Conservation (phyloP, 2,329 filamentous ascomycete genomes). For the Colletotrichum viniferum region DNA sequence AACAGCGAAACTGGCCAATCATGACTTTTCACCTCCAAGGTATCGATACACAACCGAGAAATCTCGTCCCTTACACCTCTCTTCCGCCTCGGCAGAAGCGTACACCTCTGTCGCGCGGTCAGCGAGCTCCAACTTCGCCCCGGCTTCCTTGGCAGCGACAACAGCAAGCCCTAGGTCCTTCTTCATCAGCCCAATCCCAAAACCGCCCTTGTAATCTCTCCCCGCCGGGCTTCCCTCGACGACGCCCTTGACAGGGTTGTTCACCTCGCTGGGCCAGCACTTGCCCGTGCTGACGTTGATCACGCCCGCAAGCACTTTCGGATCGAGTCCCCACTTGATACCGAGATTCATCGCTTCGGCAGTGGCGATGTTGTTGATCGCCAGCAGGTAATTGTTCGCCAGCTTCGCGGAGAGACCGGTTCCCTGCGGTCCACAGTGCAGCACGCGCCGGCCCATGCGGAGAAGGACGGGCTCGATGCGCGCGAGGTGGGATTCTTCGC, state of each 20-base stretch:
- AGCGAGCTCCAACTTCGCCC: slow-evolving; percentile 69
- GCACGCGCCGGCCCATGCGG: slow-evolving; percentile 83
- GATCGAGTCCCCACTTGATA: slow-evolving; percentile 64
- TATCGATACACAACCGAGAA: slow-evolving; percentile 84
- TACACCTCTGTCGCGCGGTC: slow-evolving; percentile 70
- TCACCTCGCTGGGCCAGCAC: slow-evolving; percentile 95
- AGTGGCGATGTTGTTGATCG: slow-evolving; percentile 84
- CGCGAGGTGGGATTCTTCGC: slow-evolving; percentile 62
- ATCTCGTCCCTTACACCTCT: slow-evolving; percentile 71
- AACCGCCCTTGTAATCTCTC: slow-evolving; percentile 78
- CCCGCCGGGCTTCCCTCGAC: slow-evolving; percentile 76
- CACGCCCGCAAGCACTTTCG: slow-evolving; percentile 75
- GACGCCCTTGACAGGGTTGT: slow-evolving; percentile 92
- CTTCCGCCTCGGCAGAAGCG: slow-evolving; percentile 64
- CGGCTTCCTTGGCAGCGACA: slow-evolving; percentile 70
- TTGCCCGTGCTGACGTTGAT: slow-evolving; percentile 94
- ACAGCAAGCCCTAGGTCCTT: slow-evolving; percentile 80
- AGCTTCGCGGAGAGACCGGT: slow-evolving; percentile 90
- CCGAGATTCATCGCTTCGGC: slow-evolving; percentile 71
- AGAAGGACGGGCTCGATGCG: slow-evolving; percentile 72
- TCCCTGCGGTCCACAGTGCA: slow-evolving; percentile 86
- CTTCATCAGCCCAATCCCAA: slow-evolving; percentile 78
- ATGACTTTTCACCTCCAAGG: slow-evolving; percentile 58
- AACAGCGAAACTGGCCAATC: background rate
- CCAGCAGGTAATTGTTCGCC: slow-evolving; percentile 96